These are phyloP conservation scores for Wickerhamiella dianesei DNA, from an alignment of 805 yeast genomes.

Conservation along the genomic window DNA sequence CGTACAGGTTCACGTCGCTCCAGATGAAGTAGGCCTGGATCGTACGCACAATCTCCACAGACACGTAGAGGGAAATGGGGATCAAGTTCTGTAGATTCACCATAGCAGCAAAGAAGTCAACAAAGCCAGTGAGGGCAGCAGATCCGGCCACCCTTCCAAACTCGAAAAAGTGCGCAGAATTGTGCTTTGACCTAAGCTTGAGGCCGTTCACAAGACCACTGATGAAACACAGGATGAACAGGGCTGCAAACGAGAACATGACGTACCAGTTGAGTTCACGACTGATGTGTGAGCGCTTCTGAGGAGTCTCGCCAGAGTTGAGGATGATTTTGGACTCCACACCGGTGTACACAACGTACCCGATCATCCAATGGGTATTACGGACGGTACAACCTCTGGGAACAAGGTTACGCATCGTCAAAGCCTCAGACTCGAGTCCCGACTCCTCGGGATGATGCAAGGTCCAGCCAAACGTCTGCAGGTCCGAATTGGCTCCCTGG, in stretches of 20 bases:
- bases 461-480: constrained; percentile 56
- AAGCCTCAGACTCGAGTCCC: constrained; percentile 36
- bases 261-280: constrained; percentile 56
- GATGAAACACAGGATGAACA: constrained; percentile 53
- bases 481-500: constrained; percentile 55
- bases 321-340: constrained; percentile 62
- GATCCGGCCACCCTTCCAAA: constrained; percentile 45
- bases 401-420: constrained; percentile 47
- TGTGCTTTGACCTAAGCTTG: constrained; percentile 32
- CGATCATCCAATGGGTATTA: constrained; percentile 66
- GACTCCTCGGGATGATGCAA: constrained; percentile 35
- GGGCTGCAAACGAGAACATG: constrained; percentile 42
- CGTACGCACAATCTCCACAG: constrained; percentile 68
- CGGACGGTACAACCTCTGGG: constrained; percentile 61
- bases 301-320: constrained; percentile 67
- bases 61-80: constrained; percentile 66
- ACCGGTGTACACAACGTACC: constrained; percentile 66
- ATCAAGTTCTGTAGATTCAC: constrained; percentile 65
- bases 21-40: constrained; percentile 63
- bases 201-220: constrained; percentile 62
- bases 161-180: constrained; percentile 46
- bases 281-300: constrained; percentile 52
- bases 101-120: constrained; percentile 57
- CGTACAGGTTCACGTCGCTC: constrained; percentile 57
- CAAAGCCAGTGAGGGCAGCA: constrained; percentile 51